A percentile compares a stretch with the other conserved stretches of the same genome.
These are phyloP conservation scores for Apiotrichum veenhuisii DNA, from an alignment of 1,284 basidiomycete species.

Conservation along the genomic window DNA sequence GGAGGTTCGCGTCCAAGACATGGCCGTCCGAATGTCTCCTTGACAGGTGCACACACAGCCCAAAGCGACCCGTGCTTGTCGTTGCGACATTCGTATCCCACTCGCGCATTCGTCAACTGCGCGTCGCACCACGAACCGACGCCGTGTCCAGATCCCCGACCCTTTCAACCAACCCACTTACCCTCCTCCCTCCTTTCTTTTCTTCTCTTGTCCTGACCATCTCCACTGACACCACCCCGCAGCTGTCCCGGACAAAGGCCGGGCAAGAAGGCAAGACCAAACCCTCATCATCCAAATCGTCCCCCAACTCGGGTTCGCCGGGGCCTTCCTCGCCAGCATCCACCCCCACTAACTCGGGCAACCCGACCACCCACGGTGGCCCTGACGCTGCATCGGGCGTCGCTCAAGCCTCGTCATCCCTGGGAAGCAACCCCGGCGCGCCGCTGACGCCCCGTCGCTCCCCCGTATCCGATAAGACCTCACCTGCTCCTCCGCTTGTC, in stretches of 20 bases:
- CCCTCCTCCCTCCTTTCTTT: neutral
- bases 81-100: neutral
- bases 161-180: neutral
- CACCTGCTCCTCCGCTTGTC: slow-evolving; percentile 73
- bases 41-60: neutral
- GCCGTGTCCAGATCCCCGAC: neutral
- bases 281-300: slow-evolving; percentile 50
- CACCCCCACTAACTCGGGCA: slow-evolving; percentile 3
- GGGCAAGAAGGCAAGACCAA: slow-evolving; percentile 44
- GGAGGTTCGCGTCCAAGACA: neutral
- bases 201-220: no score
- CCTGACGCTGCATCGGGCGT: neutral
- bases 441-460: slow-evolving; percentile 44
- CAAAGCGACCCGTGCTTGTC: neutral
- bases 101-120: neutral
- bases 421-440: slow-evolving; percentile 35
- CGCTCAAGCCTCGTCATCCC: slow-evolving; percentile 12
- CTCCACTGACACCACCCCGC: slow-evolving; percentile 14
- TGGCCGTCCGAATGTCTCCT: neutral
- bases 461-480: slow-evolving; percentile 48
- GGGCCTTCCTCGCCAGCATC: slow-evolving; percentile 22
- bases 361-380: neutral
- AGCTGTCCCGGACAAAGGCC: slow-evolving; percentile 42
- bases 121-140: slow-evolving; percentile 1
- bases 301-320: slow-evolving; percentile 32